Conservation (phyloP, 1,139 yeast species). For the Candida dubliniensis region DNA sequence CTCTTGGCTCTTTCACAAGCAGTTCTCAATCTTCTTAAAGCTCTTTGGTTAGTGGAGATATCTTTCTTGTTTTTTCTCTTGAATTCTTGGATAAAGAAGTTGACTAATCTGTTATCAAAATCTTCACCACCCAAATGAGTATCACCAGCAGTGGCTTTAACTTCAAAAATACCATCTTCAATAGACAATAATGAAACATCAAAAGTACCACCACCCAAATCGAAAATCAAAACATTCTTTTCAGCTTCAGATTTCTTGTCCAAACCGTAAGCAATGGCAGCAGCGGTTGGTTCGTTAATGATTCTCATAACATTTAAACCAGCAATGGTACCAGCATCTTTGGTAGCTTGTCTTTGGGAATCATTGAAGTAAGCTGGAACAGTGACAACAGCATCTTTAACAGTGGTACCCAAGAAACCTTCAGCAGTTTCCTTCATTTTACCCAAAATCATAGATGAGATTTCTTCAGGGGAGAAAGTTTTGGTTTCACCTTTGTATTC, state of each 20-base stretch:
- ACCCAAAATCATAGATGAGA: conserved; percentile 92
- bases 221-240: conserved; percentile 60
- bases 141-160: conserved; percentile 98
- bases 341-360: conserved; percentile 53
- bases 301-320: conserved; percentile 52
- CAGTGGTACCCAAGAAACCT: conserved; percentile 40
- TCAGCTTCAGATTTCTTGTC: conserved; percentile 66
- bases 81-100: conserved; percentile 91
- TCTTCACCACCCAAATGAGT: conserved; percentile 54
- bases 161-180: conserved; percentile 97
- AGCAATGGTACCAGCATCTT: conserved; percentile 51
- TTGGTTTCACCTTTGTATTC: conserved; percentile 93
- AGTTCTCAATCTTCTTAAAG: conserved; percentile 96
- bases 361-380: conserved; percentile 54
- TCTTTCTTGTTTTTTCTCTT: conserved; percentile 95
- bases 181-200: conserved; percentile 74
- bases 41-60: conserved; percentile 88
- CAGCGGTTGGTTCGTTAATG: conserved; percentile 53
- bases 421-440: conserved; percentile 54
- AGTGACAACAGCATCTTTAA: conserved; percentile 50
- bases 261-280: conserved; percentile 51
- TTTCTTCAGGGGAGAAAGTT: conserved; percentile 95
- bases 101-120: conserved; percentile 53
- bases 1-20: conserved; percentile 99
- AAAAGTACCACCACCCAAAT: conserved; percentile 21